phyloP scores from a whole-genome alignment of 2,329 filamentous ascomycete genomes.

The Xylaria sp. region DNA sequence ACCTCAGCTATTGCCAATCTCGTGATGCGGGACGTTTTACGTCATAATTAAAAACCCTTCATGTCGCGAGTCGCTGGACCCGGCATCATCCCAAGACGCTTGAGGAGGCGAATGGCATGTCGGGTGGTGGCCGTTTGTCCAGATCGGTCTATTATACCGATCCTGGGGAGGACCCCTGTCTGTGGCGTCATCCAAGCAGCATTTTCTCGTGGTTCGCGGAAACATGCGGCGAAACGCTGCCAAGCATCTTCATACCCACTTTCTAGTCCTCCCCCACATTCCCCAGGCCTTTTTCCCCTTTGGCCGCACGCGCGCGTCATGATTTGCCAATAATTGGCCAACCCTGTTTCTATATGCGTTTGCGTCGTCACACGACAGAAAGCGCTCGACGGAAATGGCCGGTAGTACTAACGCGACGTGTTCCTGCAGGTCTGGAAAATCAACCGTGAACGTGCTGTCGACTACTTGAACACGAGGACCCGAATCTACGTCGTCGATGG shows the following conservation, averaged over 20 bases:
- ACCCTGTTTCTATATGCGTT: constrained; percentile 19
- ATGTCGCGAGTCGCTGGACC: constrained; percentile 2
- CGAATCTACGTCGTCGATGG: constrained; percentile 99
- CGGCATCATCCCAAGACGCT: constrained; percentile 7
- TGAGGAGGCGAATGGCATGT: constrained; percentile 10
- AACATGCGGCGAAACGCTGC: constrained; percentile 42
- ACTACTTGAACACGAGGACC: constrained; percentile 99
- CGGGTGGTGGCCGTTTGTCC: constrained; percentile 15
- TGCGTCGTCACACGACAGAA: constrained; percentile 31
- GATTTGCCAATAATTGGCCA: constrained; percentile 27
- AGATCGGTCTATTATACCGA: constrained; percentile 23
- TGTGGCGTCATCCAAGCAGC: constrained; percentile 44
- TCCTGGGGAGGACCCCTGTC: constrained; percentile 41
- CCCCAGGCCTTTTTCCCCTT: neutral
- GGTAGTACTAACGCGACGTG: constrained; percentile 21
- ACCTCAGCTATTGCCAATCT: constrained; percentile 29
- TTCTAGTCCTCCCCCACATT: constrained; percentile 18
- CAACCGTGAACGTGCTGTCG: constrained; percentile 97
- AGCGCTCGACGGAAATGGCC: neutral
- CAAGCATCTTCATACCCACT: constrained; percentile 40
- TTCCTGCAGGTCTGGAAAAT: constrained; percentile 91
- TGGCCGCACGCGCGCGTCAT: constrained; percentile 8
- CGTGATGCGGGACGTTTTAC: constrained; percentile 32
- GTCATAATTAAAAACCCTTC: constrained; percentile 24
- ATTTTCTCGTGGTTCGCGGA: constrained; percentile 32